phyloP scores from a whole-genome alignment of 106 monocot species.

The Acanthochlamys bracteata region DNA sequence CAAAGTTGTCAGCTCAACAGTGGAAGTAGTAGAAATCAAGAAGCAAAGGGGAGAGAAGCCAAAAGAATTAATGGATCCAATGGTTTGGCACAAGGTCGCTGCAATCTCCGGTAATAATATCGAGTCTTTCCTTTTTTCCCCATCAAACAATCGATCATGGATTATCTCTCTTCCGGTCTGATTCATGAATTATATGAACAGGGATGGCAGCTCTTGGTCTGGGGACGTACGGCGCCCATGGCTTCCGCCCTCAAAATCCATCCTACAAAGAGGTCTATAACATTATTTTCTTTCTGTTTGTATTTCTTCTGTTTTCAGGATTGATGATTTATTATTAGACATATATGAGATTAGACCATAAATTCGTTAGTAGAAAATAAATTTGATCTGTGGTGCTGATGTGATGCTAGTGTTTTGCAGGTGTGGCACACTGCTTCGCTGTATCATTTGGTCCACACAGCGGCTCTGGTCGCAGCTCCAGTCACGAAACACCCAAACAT shows the following conservation, averaged over 20 bases:
- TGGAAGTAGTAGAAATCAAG: too few relatives aligned
- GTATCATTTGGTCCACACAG: conserved; percentile 88
- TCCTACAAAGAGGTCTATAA: conserved; percentile 63
- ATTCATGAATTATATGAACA: conserved; percentile 10
- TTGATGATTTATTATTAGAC: not conserved
- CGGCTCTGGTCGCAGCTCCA: conserved; percentile 78
- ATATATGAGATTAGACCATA: too few relatives aligned
- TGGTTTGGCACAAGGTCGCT: conserved; percentile 76
- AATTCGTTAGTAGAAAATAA: not conserved
- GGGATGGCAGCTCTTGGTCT: conserved; percentile 81
- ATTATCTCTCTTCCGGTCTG: not conserved
- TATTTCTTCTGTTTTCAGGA: not conserved
- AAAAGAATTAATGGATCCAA: conserved; percentile 39
- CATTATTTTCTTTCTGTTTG: not conserved
- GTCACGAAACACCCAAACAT: conserved; percentile 66
- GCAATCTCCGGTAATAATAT: conserved; percentile 55
- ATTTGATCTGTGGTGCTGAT: not conserved
- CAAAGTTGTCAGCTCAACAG: not conserved
- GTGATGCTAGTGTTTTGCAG: not conserved
- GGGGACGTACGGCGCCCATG: conserved; percentile 81
- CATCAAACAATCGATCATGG: not conserved
- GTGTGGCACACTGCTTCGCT: conserved; percentile 29
- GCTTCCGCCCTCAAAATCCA: conserved; percentile 70
- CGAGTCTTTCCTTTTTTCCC: not conserved
- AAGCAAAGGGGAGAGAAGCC: too few relatives aligned